A percentile compares a stretch with the other conserved stretches of the same genome.
Conservation (phyloP, 2,329 filamentous ascomycete genomes). For the Stagonosporopsis tanaceti region DNA sequence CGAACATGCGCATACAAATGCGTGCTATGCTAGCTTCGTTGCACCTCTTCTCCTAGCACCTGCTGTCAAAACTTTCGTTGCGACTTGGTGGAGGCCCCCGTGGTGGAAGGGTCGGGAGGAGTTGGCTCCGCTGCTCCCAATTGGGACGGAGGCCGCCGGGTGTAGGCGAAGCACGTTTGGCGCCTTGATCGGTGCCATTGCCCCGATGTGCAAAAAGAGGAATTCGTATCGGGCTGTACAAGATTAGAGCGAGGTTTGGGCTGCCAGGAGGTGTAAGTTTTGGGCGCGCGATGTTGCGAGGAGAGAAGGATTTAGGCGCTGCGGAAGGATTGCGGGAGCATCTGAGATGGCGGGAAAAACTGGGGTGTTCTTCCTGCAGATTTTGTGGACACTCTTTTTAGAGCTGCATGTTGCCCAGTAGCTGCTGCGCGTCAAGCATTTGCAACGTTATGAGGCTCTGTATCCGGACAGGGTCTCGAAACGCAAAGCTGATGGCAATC, state of each 20-base stretch:
- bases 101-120: background rate
- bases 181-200: background rate
- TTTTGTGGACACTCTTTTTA: background rate
- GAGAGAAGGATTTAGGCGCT: slow-evolving; percentile 5
- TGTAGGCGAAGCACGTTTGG: background rate
- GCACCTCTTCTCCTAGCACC: slow-evolving; percentile 1
- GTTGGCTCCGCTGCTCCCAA: slow-evolving; percentile 1
- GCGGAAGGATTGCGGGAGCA: slow-evolving; percentile 21
- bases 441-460: background rate
- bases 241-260: background rate
- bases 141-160: slow-evolving; percentile 7
- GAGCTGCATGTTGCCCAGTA: background rate
- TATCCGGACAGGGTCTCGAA: background rate
- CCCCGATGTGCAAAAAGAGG: background rate
- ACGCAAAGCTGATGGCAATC: background rate
- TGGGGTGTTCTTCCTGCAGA: background rate
- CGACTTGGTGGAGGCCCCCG: background rate
- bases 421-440: slow-evolving; percentile 1
- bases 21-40: slow-evolving; percentile 8
- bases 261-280: background rate
- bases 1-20: background rate
- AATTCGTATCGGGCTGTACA: background rate
- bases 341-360: background rate
- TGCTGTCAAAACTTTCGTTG: slow-evolving; percentile 13
- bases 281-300: slow-evolving; percentile 6